phyloP scores from a whole-genome alignment of 148 eudicot species.

The Drosera capensis region DNA sequence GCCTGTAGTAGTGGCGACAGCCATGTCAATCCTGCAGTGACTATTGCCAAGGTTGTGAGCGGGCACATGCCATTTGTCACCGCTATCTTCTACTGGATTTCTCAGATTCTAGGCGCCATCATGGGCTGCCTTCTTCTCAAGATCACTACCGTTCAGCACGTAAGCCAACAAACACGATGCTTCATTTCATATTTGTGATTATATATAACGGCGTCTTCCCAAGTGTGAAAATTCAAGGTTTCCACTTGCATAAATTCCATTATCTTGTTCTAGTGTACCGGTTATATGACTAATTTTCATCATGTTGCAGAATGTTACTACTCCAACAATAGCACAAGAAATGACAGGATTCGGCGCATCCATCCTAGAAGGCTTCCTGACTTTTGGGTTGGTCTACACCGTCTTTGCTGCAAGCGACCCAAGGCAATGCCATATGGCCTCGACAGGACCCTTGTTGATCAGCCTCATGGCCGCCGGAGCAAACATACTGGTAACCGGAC shows the following conservation, averaged over 20 bases:
- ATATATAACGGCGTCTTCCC: neutral
- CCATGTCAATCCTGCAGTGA: slow-evolving; percentile 55
- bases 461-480: slow-evolving; percentile 67
- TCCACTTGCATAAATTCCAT: neutral
- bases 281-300: neutral
- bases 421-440: slow-evolving; percentile 34
- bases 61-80: slow-evolving; percentile 52
- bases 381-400: slow-evolving; percentile 69
- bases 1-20: slow-evolving; percentile 42
- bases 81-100: slow-evolving; percentile 64
- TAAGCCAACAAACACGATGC: slow-evolving; percentile 1
- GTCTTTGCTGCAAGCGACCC: slow-evolving; percentile 50
- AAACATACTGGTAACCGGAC: slow-evolving; percentile 58
- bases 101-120: slow-evolving; percentile 65
- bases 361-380: slow-evolving; percentile 55
- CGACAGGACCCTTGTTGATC: slow-evolving; percentile 50
- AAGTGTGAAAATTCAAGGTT: neutral
- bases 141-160: slow-evolving; percentile 43
- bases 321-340: slow-evolving; percentile 37
- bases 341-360: slow-evolving; percentile 95
- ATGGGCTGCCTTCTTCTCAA: slow-evolving; percentile 69
- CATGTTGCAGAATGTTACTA: slow-evolving; percentile 42
- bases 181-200: neutral
- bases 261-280: neutral
- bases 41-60: slow-evolving; percentile 60